phyloP scores from a whole-genome alignment of 2,329 filamentous ascomycete species.

The Daldinia sp. region DNA sequence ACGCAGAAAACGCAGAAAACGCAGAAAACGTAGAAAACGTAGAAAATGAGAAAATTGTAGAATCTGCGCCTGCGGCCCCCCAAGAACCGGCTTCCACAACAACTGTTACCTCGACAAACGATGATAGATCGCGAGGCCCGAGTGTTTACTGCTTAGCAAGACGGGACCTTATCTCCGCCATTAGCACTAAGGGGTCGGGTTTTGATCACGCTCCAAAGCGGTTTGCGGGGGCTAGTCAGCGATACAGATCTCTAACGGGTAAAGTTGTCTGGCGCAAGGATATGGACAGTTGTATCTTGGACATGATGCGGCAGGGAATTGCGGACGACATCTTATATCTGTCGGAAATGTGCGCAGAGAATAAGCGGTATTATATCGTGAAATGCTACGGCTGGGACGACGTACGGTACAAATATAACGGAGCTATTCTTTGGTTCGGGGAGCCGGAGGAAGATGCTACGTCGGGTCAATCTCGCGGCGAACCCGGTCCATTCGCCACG shows the following conservation, averaged over 20 bases:
- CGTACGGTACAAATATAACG: conserved; percentile 55
- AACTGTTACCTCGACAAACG: neutral
- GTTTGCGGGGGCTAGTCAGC: conserved; percentile 30
- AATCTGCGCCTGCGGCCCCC: neutral
- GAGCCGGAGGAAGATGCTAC: conserved; percentile 22
- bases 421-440: conserved; percentile 61
- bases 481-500: conserved; percentile 58
- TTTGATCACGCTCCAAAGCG: conserved; percentile 31
- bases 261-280: conserved; percentile 63
- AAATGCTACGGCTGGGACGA: conserved; percentile 60
- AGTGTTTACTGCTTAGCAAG: conserved; percentile 52
- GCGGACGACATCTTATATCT: conserved; percentile 61
- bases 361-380: conserved; percentile 56
- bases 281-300: conserved; percentile 67
- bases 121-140: conserved; percentile 41
- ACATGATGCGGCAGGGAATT: conserved; percentile 62
- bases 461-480: conserved; percentile 13
- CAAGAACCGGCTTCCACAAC: conserved; percentile 17
- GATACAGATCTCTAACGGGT: conserved; percentile 22
- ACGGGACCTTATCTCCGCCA: conserved; percentile 50
- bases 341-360: conserved; percentile 47
- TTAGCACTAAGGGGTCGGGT: conserved; percentile 32
- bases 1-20: conserved; percentile 1
- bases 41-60: conserved; percentile 10
- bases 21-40: neutral